Conservation (phyloP, 495 filamentous ascomycete species). For the Podospora tetraspora region DNA sequence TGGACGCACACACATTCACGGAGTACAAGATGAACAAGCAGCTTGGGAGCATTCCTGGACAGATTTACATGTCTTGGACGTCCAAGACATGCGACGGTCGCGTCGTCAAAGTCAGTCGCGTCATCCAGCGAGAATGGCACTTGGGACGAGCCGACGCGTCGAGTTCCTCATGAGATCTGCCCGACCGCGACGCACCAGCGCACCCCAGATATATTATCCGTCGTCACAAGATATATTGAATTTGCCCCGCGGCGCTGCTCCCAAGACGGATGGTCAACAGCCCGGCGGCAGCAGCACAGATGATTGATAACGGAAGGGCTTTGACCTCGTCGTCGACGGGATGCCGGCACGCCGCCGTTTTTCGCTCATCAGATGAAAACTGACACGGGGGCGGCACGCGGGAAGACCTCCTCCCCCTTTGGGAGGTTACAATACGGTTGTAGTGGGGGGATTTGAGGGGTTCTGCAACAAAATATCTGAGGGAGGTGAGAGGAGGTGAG, state of each 20-base stretch:
- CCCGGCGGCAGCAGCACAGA: not conserved
- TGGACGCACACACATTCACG: not conserved
- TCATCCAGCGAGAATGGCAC: not conserved
- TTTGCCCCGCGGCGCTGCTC: not conserved
- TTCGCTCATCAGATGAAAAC: not conserved
- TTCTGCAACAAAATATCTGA: slow-evolving; percentile 2
- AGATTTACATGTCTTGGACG: not conserved
- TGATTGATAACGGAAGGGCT: not conserved
- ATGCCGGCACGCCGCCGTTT: not conserved
- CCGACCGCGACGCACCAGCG: not conserved
- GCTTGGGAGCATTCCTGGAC: not conserved
- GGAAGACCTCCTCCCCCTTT: not conserved
- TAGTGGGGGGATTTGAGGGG: not conserved
- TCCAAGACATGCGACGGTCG: not conserved
- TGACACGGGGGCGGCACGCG: not conserved
- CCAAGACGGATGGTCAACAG: not conserved
- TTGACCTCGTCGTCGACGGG: not conserved
- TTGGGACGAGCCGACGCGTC: not conserved
- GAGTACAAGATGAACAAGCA: not conserved
- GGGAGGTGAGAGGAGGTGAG: not conserved
- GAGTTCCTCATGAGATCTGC: not conserved
- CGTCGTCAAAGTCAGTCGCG: not conserved
- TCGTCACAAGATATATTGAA: not conserved
- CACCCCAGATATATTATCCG: not conserved
- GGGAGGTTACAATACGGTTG: not conserved